Base-by-base conservation (phyloP, 2,329 filamentous ascomycete species). In the Aspergillus aculeatinus region DNA sequence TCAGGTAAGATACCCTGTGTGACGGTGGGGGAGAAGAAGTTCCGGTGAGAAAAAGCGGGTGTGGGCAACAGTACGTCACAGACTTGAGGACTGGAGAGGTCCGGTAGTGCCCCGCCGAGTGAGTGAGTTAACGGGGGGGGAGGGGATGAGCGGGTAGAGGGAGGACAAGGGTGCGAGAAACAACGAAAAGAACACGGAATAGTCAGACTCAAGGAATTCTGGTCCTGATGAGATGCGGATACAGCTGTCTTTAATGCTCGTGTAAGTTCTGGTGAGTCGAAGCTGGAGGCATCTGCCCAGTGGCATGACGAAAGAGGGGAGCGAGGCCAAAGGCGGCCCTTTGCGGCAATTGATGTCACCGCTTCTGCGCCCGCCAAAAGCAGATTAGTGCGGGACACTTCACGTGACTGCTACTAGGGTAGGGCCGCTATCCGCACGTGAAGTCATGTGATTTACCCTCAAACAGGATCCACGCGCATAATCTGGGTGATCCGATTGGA, bases 21-120 rank as follows among this genome's bases (percentile, higher is more conserved):
- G 59, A 55, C 51, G 57, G 61, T 62, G 59, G 60, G 58, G 59
- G 53, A 56, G 55, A 55, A 58, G 65, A 55, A 58, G 65, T 74
- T 73, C 71, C 73, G 74, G 73, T 75, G 74, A 76, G 74, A 72
- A 68, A 76, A 76, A 75, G 69, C 68, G 61, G 61, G 63, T 60
- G 60, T 61, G 57, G 58, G 59, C 56, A 62, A 52, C 49, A 31
- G 61, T 64, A 66, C 66, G 65, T 68, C 65, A 67, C 65, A 57
- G 58, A 62, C 60, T 52, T 35, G 39, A 39, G 35, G 31, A 16
- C 27, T 29, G 33, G 33, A 16, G 33, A 16, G 39, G 39, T n/a
- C 27, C 23, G 59, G 35, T 16, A 49, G 27, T 48, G 48, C 35
- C 39, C 33, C 19, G 21, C 48, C 27, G 29, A 54, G 48, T 31